Evolutionary conservation across 352 stramenopile species (phyloP), one percentile per base, ranked within the genome.

Genomic region (Phytophthora lateralis): DNA sequence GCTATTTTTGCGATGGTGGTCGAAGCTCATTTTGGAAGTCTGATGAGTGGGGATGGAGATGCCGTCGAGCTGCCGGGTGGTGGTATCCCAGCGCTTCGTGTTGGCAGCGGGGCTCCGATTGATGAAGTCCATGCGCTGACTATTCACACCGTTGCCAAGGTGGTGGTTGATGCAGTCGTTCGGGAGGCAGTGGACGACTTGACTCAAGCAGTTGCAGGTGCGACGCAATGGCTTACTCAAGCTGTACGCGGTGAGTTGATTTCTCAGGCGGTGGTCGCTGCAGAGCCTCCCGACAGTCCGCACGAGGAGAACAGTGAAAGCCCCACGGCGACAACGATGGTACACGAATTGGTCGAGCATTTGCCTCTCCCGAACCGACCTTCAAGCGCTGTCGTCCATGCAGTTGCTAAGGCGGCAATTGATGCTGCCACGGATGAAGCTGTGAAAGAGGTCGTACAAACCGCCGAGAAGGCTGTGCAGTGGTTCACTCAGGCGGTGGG

Each of bases 1-100:
- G 30, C 63, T 71, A 68, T 72, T 73, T 67, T 69, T 66, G 61
- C 42, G 55, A 51, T 64, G 45, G 53, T 55, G 51, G 24, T 29
- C 34, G 11, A 17, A 44, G 44, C 11, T 71, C 56, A 63, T 66
- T 70, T 55, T 12, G 32, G 37, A 45, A 18, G 39, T 45, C 39
- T 44, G 15, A 66, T 66, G 63, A 55, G 37, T 14, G 17, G 21
- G 41, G 46, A 35, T 49, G 24, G 17, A 6, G 34, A 48, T 35
- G 21, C 9, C 26, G 26, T 55, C 12, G 47, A 61, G 35, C 10
- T 54, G 17, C 6, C 27, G 45, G 24, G 18, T 44, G 35, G 27
- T 26, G 15, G 17, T 12, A 44, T 65, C 46, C 61, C 56, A 50
- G 24, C 35, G 48, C 43, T 71, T 30, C 27, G 43, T 45, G 14